phyloP scores from a whole-genome alignment of 2,329 filamentous ascomycete genomes.

The Apiospora kogelbergensis region DNA sequence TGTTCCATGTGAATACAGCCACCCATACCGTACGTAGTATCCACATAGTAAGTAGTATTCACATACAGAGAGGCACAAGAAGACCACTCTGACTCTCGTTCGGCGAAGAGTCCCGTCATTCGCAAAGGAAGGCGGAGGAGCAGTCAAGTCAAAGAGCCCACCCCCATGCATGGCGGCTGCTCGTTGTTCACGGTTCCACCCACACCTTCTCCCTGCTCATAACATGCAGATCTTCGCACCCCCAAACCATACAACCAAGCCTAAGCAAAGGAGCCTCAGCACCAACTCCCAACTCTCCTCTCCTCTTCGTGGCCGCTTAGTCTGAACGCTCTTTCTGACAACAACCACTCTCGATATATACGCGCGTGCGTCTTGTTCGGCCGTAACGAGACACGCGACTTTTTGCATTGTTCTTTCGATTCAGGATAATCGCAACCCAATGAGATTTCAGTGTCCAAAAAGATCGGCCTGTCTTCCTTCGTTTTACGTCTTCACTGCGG shows the following conservation, averaged over 20 bases:
- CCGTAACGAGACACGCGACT: neutral
- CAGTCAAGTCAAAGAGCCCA: no score
- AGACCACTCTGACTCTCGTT: no score
- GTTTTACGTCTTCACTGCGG: neutral
- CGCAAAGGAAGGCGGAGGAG: neutral
- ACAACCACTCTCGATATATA: neutral
- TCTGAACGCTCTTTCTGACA: neutral
- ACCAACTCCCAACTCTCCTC: constrained; percentile 3
- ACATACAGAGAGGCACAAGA: no score
- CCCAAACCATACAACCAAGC: constrained; percentile 4
- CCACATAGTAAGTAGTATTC: no score
- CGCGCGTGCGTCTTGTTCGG: neutral
- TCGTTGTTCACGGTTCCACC: neutral
- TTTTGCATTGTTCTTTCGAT: neutral
- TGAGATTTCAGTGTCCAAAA: neutral
- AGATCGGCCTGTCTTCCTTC: neutral
- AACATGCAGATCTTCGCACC: constrained; percentile 6
- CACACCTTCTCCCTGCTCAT: neutral
- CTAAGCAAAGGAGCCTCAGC: constrained; percentile 7
- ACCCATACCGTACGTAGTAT: no score
- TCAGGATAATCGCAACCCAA: neutral
- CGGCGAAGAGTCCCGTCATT: no score
- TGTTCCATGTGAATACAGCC: no score
- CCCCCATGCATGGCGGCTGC: neutral
- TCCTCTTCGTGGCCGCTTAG: neutral